Percentiles rank a stretch among this genome's conserved stretches.
Evolutionary conservation across 805 yeast species (phyloP).

Genomic region (Candida methanosorbosa): DNA sequence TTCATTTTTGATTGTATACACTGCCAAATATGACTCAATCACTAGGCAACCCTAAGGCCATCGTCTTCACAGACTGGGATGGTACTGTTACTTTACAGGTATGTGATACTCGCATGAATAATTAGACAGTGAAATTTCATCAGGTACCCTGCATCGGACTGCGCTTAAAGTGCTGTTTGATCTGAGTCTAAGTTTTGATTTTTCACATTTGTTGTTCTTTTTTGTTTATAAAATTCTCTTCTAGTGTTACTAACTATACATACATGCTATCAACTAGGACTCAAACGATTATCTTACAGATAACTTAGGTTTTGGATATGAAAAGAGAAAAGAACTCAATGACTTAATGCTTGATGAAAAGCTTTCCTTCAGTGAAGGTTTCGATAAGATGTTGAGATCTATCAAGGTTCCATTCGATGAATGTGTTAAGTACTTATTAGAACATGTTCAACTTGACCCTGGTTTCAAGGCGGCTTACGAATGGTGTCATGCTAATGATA

Average conservation of each 20-base stretch:
- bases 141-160: no score
- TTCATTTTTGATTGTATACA: no score
- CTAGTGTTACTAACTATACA: constrained; percentile 1
- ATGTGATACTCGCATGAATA: constrained; percentile 3
- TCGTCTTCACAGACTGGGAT: constrained; percentile 95
- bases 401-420: constrained; percentile 68
- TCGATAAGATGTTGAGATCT: constrained; percentile 76
- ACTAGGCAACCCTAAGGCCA: constrained; percentile 34
- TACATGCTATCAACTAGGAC: no score
- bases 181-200: no score
- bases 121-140: no score
- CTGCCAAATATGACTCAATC: background rate
- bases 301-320: constrained; percentile 75
- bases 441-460: constrained; percentile 73
- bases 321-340: constrained; percentile 57
- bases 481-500: constrained; percentile 63
- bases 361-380: constrained; percentile 74
- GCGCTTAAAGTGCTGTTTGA: no score
- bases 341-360: constrained; percentile 62
- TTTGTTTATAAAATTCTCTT: background rate
- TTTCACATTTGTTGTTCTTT: no score
- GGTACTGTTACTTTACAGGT: constrained; percentile 90
- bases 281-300: constrained; percentile 91
- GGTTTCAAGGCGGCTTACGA: constrained; percentile 78
- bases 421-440: constrained; percentile 62